Percentiles rank a stretch among this genome's conserved stretches.
phyloP scores from a whole-genome alignment of 768 basidiomycete species.

The Amylocystis lapponica region DNA sequence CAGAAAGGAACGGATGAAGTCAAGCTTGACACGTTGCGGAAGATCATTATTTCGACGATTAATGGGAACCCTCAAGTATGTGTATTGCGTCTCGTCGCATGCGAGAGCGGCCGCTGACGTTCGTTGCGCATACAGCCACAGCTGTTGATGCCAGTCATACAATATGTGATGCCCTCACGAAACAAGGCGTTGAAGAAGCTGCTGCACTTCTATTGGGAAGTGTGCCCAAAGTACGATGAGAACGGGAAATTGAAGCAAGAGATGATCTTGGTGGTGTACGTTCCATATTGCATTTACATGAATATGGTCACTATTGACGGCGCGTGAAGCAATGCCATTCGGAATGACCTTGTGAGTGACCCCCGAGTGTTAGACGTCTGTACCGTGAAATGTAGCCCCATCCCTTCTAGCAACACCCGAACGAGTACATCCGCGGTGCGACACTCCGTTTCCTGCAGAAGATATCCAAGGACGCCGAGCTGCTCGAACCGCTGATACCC shows the following conservation, averaged over 20 bases:
- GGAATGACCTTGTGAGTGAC: constrained; percentile 84
- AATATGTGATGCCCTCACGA: constrained; percentile 92
- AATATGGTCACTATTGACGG: constrained; percentile 7
- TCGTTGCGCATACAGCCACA: constrained; percentile 63
- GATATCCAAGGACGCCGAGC: constrained; percentile 85
- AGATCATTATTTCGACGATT: constrained; percentile 89
- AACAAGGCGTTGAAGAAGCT: constrained; percentile 98
- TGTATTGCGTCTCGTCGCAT: constrained; percentile 15
- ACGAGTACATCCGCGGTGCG: constrained; percentile 99
- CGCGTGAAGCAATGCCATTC: constrained; percentile 79
- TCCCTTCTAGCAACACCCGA: constrained; percentile 86
- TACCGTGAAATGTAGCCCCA: background rate
- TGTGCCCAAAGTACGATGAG: constrained; percentile 97
- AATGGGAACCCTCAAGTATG: constrained; percentile 91
- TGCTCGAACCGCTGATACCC: constrained; percentile 93
- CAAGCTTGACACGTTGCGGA: constrained; percentile 93
- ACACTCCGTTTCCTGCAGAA: constrained; percentile 95
- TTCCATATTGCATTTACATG: background rate
- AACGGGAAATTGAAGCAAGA: constrained; percentile 97
- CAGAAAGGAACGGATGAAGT: constrained; percentile 97
- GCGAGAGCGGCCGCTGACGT: background rate
- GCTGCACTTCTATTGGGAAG: constrained; percentile 94
- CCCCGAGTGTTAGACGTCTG: background rate
- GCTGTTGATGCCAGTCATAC: constrained; percentile 96
- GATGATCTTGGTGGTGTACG: constrained; percentile 96